Evolutionary conservation across 345 rosid genomes (phyloP).

Genomic region (Murraya paniculata): DNA sequence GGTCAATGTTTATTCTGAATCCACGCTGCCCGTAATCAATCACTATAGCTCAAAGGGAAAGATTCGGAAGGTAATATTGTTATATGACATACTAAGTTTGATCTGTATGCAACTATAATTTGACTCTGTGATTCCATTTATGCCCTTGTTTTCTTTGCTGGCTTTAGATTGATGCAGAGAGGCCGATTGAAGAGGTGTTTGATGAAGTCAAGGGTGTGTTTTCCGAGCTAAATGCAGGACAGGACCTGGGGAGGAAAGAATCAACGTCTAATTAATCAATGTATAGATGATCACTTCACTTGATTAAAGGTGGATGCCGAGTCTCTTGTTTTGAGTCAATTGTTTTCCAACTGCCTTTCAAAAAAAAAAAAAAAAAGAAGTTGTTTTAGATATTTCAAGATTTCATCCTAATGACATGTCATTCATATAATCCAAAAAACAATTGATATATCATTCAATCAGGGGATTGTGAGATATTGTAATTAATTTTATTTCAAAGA

Average conservation of each 20-base stretch:
- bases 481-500: too few species aligned
- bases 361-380: too few species aligned
- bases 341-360: too few species aligned
- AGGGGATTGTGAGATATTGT: too few species aligned
- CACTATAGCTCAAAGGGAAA: constrained; percentile 30
- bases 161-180: constrained; percentile 31
- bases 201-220: constrained; percentile 23
- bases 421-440: too few species aligned
- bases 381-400: too few species aligned
- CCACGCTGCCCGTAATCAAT: constrained; percentile 22
- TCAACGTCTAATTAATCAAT: background rate
- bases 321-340: background rate
- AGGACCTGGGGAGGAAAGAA: background rate
- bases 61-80: constrained; percentile 26
- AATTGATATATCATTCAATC: too few species aligned
- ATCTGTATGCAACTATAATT: background rate
- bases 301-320: too few species aligned
- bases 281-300: background rate
- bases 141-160: background rate
- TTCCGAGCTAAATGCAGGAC: constrained; percentile 8
- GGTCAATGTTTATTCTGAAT: constrained; percentile 21
- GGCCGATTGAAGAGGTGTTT: constrained; percentile 30
- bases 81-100: background rate
- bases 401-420: too few species aligned
- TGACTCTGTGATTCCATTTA: background rate